These are phyloP conservation scores for Termitomyces sp. DNA, from an alignment of 1,284 basidiomycete genomes.

Conservation along the genomic window DNA sequence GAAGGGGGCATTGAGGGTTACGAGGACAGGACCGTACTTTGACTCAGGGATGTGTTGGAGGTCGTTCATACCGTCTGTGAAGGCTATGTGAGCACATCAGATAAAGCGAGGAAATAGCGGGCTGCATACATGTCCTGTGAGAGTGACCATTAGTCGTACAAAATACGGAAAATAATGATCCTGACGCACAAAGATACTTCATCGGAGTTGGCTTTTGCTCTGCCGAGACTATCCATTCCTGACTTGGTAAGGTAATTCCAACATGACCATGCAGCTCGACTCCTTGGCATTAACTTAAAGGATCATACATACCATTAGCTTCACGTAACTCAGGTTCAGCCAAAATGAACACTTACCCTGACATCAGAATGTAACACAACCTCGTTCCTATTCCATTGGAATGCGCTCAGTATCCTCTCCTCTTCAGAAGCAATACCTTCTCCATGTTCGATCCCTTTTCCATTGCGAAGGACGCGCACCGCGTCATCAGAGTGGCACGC, in stretches of 20 bases:
- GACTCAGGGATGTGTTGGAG: constrained; percentile 64
- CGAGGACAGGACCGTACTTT: constrained; percentile 64
- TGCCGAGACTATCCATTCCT: not conserved
- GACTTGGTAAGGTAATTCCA: constrained; percentile 70
- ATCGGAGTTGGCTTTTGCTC: constrained; percentile 41
- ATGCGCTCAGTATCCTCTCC: constrained; percentile 50
- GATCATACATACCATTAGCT: not conserved
- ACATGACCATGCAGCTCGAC: constrained; percentile 60
- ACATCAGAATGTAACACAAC: constrained; percentile 68
- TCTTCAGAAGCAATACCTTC: constrained; percentile 47
- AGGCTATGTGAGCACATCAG: not conserved
- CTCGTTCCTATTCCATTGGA: constrained; percentile 69
- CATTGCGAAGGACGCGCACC: constrained; percentile 52
- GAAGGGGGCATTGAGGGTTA: constrained; percentile 73
- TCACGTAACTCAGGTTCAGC: not conserved
- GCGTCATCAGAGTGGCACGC: constrained; percentile 74
- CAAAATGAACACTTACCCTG: constrained; percentile 30
- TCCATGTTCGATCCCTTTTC: constrained; percentile 29
- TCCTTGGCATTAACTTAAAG: constrained; percentile 65
- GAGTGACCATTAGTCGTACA: not conserved
- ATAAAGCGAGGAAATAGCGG: not conserved
- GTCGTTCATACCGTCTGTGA: constrained; percentile 61
- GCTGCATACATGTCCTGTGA: constrained; percentile 38
- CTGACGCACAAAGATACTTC: constrained; percentile 59
- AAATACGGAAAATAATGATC: constrained; percentile 14